Conservation (phyloP, 495 filamentous ascomycete genomes). For the Daldinia caldariorum region DNA sequence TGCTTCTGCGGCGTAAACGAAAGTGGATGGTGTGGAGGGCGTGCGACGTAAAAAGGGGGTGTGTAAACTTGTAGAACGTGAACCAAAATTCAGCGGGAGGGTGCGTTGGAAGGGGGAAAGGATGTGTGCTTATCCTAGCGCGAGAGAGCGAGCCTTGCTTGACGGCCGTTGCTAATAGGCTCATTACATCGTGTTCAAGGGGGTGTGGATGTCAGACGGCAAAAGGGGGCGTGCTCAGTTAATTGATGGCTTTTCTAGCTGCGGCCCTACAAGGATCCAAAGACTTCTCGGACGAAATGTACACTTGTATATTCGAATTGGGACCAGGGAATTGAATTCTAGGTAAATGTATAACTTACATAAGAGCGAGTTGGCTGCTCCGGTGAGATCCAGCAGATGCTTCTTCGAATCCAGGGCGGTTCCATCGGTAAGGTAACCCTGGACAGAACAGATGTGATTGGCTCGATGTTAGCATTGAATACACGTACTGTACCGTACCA, state of each 20-base stretch:
- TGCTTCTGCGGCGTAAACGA: slow-evolving; percentile 42
- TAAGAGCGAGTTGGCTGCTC: slow-evolving; percentile 40
- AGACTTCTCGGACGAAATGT: slow-evolving; percentile 4
- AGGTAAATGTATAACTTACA: slow-evolving; percentile 3
- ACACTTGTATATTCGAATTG: background rate
- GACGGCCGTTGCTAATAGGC: slow-evolving; percentile 30
- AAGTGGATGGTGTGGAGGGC: slow-evolving; percentile 25
- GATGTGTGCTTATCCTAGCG: slow-evolving; percentile 45
- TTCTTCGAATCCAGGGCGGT: slow-evolving; percentile 49
- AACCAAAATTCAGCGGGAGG: slow-evolving; percentile 39
- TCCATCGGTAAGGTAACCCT: slow-evolving; percentile 51
- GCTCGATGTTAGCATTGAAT: slow-evolving; percentile 35
- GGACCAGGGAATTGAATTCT: background rate
- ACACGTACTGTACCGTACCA: slow-evolving; percentile 29
- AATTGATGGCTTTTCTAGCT: slow-evolving; percentile 30
- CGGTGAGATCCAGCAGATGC: slow-evolving; percentile 47
- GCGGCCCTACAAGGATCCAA: slow-evolving; percentile 9
- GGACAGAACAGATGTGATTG: slow-evolving; percentile 38
- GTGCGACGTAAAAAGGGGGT: slow-evolving; percentile 17
- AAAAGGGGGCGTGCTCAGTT: slow-evolving; percentile 36
- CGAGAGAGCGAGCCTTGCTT: slow-evolving; percentile 33
- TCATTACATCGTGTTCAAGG: slow-evolving; percentile 26
- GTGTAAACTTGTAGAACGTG: slow-evolving; percentile 35
- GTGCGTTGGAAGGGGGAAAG: slow-evolving; percentile 39
- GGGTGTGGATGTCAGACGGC: slow-evolving; percentile 27